Percentiles rank a stretch among this genome's conserved stretches.
phyloP scores from a whole-genome alignment of 2,329 filamentous ascomycete genomes.

The Aspergillaceae sp. region DNA sequence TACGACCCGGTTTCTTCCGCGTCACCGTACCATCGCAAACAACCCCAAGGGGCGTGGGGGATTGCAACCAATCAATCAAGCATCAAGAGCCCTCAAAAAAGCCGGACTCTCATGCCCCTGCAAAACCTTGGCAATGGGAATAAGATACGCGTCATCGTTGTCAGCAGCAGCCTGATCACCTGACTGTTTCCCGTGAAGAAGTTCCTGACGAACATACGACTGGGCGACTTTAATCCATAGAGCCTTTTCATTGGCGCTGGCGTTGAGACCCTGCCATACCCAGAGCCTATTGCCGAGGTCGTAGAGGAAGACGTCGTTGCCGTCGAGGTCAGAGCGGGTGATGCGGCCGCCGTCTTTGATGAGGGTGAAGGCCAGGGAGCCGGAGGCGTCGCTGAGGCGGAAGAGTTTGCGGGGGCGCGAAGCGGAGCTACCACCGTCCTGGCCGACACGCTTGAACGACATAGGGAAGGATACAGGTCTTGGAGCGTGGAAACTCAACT shows the following conservation, averaged over 20 bases:
- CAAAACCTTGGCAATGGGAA: conserved; percentile 23
- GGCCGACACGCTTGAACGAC: conserved; percentile 5
- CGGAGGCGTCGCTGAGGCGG: conserved; percentile 54
- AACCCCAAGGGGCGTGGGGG: too few relatives aligned
- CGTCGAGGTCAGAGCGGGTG: conserved; percentile 44
- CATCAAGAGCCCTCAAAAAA: conserved; percentile 18
- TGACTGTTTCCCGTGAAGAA: conserved; percentile 15
- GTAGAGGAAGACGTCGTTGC: conserved; percentile 55
- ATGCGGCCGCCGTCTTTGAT: conserved; percentile 51
- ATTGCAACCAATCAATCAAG: neutral
- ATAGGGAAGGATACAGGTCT: conserved; percentile 30
- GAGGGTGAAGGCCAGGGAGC: conserved; percentile 48
- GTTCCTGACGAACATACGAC: conserved; percentile 16
- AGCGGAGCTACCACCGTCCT: neutral
- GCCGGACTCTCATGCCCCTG: conserved; percentile 22
- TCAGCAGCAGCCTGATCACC: neutral
- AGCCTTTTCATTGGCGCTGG: conserved; percentile 51
- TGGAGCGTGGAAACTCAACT: conserved; percentile 33
- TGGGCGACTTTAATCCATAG: conserved; percentile 42
- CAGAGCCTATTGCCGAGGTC: conserved; percentile 51
- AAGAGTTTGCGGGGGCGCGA: conserved; percentile 44
- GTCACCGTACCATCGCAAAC: too few relatives aligned
- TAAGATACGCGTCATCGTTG: conserved; percentile 11
- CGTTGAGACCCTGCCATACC: conserved; percentile 57
- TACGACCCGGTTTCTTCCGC: too few relatives aligned